These are phyloP conservation scores for Yarrowia deformans DNA, from an alignment of 805 yeast species.

Conservation along the genomic window DNA sequence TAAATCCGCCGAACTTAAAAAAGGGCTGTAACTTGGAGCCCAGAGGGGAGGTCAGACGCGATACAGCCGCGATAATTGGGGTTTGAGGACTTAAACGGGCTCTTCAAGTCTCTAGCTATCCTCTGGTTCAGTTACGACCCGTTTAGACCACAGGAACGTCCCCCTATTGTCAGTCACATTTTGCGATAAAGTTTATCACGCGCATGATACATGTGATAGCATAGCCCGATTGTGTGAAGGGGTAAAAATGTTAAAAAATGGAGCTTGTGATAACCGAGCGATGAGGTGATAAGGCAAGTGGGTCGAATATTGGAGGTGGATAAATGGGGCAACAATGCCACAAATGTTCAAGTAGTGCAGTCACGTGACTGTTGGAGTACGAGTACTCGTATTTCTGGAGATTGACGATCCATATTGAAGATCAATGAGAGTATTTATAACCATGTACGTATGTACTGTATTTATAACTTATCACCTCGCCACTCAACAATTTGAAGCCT, in stretches of 20 bases:
- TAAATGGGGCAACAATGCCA: no score
- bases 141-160: neutral
- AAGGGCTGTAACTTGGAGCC: neutral
- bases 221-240: constrained; percentile 35
- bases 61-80: no score
- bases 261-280: neutral
- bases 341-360: no score
- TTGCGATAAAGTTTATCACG: constrained; percentile 4
- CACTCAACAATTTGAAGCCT: neutral
- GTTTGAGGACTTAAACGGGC: no score
- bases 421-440: neutral
- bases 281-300: no score
- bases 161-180: no score
- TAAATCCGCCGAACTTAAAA: constrained; percentile 43
- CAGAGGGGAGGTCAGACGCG: neutral
- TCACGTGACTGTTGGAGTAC: no score
- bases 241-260: neutral
- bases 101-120: no score
- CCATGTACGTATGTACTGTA: neutral
- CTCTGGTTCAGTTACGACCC: no score
- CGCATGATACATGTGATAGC: constrained; percentile 22
- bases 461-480: neutral
- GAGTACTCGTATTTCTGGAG: no score
- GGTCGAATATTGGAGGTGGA: no score
- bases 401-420: neutral